Evolutionary conservation across 2,329 filamentous ascomycete species (phyloP), one percentile per base, ranked within the genome.

Genomic region (Claviceps sp.): DNA sequence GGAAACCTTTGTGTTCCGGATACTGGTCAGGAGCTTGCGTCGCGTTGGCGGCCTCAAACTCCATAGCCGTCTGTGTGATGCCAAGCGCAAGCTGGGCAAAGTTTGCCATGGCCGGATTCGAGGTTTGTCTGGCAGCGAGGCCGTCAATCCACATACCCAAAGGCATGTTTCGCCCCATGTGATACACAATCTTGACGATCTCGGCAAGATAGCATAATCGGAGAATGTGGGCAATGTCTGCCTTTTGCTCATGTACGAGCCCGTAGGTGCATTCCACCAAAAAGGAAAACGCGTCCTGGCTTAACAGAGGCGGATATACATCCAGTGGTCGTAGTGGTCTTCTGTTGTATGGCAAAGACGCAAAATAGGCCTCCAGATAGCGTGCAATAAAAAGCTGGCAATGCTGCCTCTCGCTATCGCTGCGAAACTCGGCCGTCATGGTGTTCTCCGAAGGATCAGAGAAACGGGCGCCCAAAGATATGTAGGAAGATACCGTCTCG

Each of bases 151-250:
- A 82, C 50, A 65, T 68, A 5, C 70, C 66, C 3, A 69, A 63
- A 0, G 76, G 71, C 47, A 80, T 74, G 60, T 79, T 79, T 48
- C 72, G 73, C 24, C 73, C 72, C 64, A 81, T 73, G 60, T 79
- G 73, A 55, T 74, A 75, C 16, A 89, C 76, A 5, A 89, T 82
- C 68, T 95, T 94, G 54, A 94, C 81, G 53, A 98, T 81, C 67
- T 98, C 93, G 2, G 88, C 88, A 52, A 95, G 76, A 63, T 95
- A 96, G 69, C 89, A 96, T 46, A 97, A 72, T 40, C 85, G 82
- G 48, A 97, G 69, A 49, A 97, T 67, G 65, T 95, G 86, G 42
- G 84, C 78, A 43, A 94, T 80, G 52, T 94, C 87, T 41, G 87
- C 76, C 42, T 78, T 73, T 30, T 89, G 77, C 2, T 83, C 76